A percentile compares a stretch with the other conserved stretches of the same genome.
Conservation (phyloP, 139 green algal genomes). For the Limnomonas spitsbergensis region DNA sequence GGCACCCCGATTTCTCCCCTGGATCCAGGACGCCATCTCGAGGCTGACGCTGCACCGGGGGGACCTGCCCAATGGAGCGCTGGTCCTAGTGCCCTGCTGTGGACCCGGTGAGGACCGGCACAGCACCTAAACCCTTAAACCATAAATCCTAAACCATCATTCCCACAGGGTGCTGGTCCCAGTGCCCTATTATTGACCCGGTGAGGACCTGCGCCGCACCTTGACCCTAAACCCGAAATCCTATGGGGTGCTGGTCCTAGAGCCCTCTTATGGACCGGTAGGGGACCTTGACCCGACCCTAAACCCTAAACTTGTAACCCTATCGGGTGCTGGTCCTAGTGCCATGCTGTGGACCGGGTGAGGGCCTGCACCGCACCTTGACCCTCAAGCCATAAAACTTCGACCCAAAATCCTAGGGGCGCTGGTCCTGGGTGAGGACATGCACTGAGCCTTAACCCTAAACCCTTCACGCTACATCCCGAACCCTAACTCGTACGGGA, state of each 20-base stretch:
- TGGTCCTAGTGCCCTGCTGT: slow-evolving; percentile 23
- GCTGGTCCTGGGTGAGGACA: too few relatives aligned
- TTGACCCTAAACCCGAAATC: background rate
- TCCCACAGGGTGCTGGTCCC: background rate
- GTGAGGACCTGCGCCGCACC: background rate
- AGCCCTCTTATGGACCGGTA: slow-evolving; percentile 26
- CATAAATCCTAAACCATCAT: too few relatives aligned
- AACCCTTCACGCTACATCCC: too few relatives aligned
- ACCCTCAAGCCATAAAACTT: too few relatives aligned
- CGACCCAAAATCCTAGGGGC: too few relatives aligned
- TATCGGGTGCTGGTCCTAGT: background rate
- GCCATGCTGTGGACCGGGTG: slow-evolving; percentile 28
- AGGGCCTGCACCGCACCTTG: background rate
- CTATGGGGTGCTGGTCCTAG: too few relatives aligned
- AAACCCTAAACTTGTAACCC: too few relatives aligned
- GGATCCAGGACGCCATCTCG: slow-evolving; percentile 4
- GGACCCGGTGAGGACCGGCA: slow-evolving; percentile 12
- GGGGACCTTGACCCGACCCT: background rate
- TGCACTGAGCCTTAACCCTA: too few relatives aligned
- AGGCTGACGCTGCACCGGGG: background rate
- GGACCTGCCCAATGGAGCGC: background rate
- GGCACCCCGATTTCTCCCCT: slow-evolving; percentile 20
- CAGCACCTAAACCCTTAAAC: too few relatives aligned
- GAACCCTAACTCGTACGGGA: too few relatives aligned
- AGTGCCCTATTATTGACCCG: slow-evolving; percentile 23